phyloP scores from a whole-genome alignment of 164 flowering plant species.

The Hamamelis virginiana region DNA sequence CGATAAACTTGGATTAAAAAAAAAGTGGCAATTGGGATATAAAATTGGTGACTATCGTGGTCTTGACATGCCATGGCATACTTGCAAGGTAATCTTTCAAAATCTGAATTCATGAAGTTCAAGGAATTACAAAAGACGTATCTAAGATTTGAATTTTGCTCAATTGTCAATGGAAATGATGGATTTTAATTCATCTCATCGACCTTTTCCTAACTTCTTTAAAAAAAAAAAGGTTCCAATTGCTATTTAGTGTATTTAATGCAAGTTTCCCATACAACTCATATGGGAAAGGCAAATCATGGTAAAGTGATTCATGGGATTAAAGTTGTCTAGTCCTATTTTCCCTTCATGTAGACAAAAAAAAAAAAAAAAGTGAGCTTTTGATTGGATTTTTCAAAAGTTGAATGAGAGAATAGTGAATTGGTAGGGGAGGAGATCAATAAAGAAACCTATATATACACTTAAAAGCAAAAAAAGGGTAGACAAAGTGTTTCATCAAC shows the following conservation, averaged over 20 bases:
- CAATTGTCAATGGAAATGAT: background rate
- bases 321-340: slow-evolving; percentile 31
- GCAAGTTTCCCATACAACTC: slow-evolving; percentile 6
- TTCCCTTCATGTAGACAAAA: slow-evolving; percentile 8
- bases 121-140: background rate
- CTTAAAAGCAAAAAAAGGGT: slow-evolving; percentile 17
- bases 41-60: too few species aligned
- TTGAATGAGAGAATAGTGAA: slow-evolving; percentile 11
- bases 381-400: slow-evolving; percentile 30
- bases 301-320: slow-evolving; percentile 22
- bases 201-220: background rate
- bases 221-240: too few species aligned
- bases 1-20: too few species aligned
- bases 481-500: slow-evolving; percentile 7
- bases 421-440: slow-evolving; percentile 8
- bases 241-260: too few species aligned
- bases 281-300: slow-evolving; percentile 15
- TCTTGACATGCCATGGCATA: too few species aligned
- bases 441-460: background rate
- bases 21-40: too few species aligned
- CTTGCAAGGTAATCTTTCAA: background rate
- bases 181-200: background rate
- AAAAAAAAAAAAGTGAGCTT: slow-evolving; percentile 18
- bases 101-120: background rate
- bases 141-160: background rate